Evolutionary conservation across 2,329 filamentous ascomycete genomes (phyloP), one percentile per base, ranked within the genome.

Genomic region (Emergomyces pasteurianus): DNA sequence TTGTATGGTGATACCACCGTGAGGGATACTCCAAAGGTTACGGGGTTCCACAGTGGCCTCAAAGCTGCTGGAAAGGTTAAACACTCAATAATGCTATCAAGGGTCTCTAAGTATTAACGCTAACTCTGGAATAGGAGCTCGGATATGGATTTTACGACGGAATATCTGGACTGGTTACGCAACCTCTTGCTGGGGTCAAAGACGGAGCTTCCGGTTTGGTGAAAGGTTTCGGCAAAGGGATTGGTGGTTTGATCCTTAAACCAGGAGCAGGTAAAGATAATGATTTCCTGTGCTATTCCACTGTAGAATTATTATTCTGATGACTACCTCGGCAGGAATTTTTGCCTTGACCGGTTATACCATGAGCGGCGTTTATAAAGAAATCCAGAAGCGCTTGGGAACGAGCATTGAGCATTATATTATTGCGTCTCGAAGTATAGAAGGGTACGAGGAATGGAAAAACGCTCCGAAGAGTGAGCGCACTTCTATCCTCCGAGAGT

Each of bases 1-100:
- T 77, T 96, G 0, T 96, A 96, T 70, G 88, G 91, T 49, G 91
- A 95, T 67, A 85, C 89, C 1, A 92, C 86, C 0, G 85, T 96
- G 0, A 82, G 89, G 9, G 86, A 87, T n/a, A 78, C 83, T 0
- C 87, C 90, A 61, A 90, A 89, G 66, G 88, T 96, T 4, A 91
- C 88, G 0, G 87, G 86, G 58, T 77, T 95, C 57, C 81, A 84
- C 58, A 89, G 86, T 64, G 92, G 92, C 0, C 74, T 96, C 31
- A 86, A 81, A 63, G 86, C 90, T 52, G 92, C 91, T 3, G 84
- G 88, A 1, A 90, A 88, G 71, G 82, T 81, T 49, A 63, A 60
- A 21, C 8, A 28, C 18, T 31, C 16, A 12, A 49, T 23, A n/a
- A 55, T 18, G 36, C 21, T 21, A 9, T 47, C 34, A 47, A 31